Conservation (phyloP, 345 rosid genomes). For the Carallia brachiata region DNA sequence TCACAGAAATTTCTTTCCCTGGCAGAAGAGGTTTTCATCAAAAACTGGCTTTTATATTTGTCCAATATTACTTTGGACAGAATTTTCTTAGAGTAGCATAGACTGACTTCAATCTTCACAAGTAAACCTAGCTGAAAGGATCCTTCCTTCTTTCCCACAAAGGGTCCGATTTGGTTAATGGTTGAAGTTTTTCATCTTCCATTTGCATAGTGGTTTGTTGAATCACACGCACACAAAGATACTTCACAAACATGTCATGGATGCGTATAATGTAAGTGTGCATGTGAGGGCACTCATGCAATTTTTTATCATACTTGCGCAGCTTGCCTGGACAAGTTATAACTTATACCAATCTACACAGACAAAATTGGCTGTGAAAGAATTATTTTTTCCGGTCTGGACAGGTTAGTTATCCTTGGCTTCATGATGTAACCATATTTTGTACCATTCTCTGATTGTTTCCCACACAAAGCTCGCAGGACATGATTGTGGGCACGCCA, state of each 20-base stretch:
- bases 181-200: no score
- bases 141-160: no score
- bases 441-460: neutral
- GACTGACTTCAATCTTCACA: no score
- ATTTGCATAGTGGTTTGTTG: no score
- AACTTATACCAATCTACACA: slow-evolving; percentile 92
- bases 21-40: no score
- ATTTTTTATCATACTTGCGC: slow-evolving; percentile 14
- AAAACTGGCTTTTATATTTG: no score
- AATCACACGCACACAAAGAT: slow-evolving; percentile 63
- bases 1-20: no score
- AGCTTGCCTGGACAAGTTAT: slow-evolving; percentile 99
- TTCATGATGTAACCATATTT: neutral
- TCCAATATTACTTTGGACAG: no score
- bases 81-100: no score
- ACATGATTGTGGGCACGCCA: slow-evolving; percentile 40
- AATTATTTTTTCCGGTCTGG: slow-evolving; percentile 83
- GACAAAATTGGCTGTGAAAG: slow-evolving; percentile 86
- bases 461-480: slow-evolving; percentile 41
- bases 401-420: slow-evolving; percentile 37
- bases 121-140: no score
- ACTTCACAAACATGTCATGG: slow-evolving; percentile 1
- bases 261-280: no score
- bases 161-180: no score
- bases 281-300: neutral